Conservation (phyloP, 306 rosid species). For the Prinsepia uniflora region DNA sequence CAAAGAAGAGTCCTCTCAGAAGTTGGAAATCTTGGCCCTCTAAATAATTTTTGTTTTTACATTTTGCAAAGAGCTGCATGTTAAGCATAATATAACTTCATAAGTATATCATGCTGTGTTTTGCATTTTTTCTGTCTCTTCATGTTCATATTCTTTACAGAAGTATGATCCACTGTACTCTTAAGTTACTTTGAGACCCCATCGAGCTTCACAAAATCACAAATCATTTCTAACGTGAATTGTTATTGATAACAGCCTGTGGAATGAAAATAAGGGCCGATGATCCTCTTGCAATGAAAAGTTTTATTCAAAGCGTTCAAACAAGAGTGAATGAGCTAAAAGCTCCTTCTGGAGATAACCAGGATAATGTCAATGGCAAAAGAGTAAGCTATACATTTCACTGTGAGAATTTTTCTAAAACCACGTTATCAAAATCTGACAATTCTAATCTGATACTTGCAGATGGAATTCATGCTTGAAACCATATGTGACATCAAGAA, state of each 20-base stretch:
- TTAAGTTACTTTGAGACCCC: conserved; percentile 3
- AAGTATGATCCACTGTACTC: conserved; percentile 13
- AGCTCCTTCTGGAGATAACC: conserved; percentile 44
- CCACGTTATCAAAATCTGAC: conserved; percentile 4
- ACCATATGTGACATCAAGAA: conserved; percentile 90
- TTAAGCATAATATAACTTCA: neutral
- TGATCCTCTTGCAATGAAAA: conserved; percentile 84
- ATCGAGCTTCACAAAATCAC: neutral
- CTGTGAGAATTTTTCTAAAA: neutral
- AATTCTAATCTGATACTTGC: conserved; percentile 32
- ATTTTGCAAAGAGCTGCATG: neutral
- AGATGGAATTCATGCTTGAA: conserved; percentile 99
- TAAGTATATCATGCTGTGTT: conserved; percentile 1
- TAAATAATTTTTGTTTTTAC: neutral
- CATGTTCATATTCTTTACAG: neutral
- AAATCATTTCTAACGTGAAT: conserved; percentile 14
- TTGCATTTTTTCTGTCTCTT: conserved; percentile 1
- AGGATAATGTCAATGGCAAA: conserved; percentile 47
- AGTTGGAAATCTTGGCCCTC: neutral
- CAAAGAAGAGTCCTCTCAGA: neutral
- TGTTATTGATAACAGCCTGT: conserved; percentile 51
- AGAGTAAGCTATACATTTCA: conserved; percentile 51
- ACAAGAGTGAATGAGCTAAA: conserved; percentile 65
- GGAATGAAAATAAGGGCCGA: conserved; percentile 96
- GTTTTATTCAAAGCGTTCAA: conserved; percentile 68